Percentiles rank a stretch among this genome's conserved stretches.
Evolutionary conservation across 139 green algal species (phyloP).

Genomic region (Gonium pectorale): DNA sequence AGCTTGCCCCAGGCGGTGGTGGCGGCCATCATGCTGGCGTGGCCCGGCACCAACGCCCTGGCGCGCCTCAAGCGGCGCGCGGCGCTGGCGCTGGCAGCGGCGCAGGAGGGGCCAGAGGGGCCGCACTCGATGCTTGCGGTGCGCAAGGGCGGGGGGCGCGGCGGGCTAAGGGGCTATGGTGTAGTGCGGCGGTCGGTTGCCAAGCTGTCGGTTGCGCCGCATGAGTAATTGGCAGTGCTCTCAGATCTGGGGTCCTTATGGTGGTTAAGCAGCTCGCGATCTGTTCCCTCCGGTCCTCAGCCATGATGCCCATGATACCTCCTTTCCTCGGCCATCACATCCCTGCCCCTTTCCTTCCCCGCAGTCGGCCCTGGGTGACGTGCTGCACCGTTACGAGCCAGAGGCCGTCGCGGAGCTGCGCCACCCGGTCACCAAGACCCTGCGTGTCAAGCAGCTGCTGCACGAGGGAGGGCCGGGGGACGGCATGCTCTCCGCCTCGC

Average conservation of each 20-base stretch:
- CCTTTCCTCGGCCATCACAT: too few relatives aligned
- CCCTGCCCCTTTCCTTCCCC: neutral
- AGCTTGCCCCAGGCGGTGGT: neutral
- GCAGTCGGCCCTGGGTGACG: slow-evolving; percentile 30
- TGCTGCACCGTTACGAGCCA: slow-evolving; percentile 31
- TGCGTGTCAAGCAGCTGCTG: slow-evolving; percentile 30
- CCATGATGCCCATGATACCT: too few relatives aligned
- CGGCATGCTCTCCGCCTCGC: too few relatives aligned
- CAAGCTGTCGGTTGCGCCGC: too few relatives aligned
- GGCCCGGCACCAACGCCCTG: neutral
- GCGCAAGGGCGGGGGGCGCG: neutral
- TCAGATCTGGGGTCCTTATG: too few relatives aligned
- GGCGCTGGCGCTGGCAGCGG: slow-evolving; percentile 11
- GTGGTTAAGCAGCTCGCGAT: too few relatives aligned
- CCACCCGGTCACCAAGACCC: slow-evolving; percentile 21
- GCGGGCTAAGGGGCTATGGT: too few relatives aligned
- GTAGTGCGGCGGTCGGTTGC: too few relatives aligned
- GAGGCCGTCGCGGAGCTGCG: slow-evolving; percentile 30
- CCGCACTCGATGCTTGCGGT: slow-evolving; percentile 38
- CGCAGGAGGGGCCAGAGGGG: slow-evolving; percentile 6
- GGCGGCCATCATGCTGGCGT: neutral
- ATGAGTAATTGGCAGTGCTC: too few relatives aligned
- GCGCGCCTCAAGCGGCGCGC: slow-evolving; percentile 18
- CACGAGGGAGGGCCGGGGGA: neutral
- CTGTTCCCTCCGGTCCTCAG: too few relatives aligned